These are phyloP conservation scores for Aspergillus hortae DNA, from an alignment of 2,329 filamentous ascomycete species.

Conservation along the genomic window DNA sequence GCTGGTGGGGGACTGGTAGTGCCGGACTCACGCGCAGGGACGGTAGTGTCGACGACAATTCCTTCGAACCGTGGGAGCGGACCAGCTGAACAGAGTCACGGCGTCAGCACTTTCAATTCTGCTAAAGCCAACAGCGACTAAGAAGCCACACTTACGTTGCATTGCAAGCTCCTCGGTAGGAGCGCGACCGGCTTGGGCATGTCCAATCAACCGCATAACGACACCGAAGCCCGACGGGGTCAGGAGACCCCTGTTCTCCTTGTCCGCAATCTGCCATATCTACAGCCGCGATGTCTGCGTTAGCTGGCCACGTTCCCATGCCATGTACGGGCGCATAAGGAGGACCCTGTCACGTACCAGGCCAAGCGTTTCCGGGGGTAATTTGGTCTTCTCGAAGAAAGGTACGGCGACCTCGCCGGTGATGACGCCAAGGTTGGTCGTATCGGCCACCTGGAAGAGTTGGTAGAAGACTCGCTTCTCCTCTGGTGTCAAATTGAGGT, in stretches of 20 bases:
- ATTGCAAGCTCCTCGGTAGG: slow-evolving; percentile 78
- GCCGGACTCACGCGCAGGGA: slow-evolving; percentile 49
- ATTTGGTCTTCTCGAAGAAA: slow-evolving; percentile 94
- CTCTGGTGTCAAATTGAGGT: slow-evolving; percentile 80
- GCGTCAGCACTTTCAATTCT: not conserved
- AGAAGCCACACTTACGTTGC: slow-evolving; percentile 54
- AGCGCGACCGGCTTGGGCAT: slow-evolving; percentile 83
- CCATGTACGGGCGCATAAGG: not conserved
- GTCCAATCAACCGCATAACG: slow-evolving; percentile 89
- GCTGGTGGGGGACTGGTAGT: slow-evolving; percentile 43
- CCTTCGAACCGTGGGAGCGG: slow-evolving; percentile 93
- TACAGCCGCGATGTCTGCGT: slow-evolving; percentile 35
- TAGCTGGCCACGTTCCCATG: too few species aligned
- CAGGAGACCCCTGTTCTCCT: slow-evolving; percentile 89
- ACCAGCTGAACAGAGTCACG: slow-evolving; percentile 49
- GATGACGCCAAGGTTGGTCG: slow-evolving; percentile 85
- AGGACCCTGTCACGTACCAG: slow-evolving; percentile 60
- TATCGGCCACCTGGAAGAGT: slow-evolving; percentile 89
- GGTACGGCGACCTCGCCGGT: slow-evolving; percentile 94
- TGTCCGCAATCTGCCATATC: slow-evolving; percentile 99
- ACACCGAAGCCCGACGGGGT: slow-evolving; percentile 91
- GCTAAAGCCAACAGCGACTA: not conserved
- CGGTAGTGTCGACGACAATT: slow-evolving; percentile 49
- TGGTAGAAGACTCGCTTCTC: slow-evolving; percentile 93
- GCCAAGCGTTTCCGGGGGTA: slow-evolving; percentile 81